Conservation (phyloP, 768 basidiomycete species). For the Xerocomellus amylosporus region DNA sequence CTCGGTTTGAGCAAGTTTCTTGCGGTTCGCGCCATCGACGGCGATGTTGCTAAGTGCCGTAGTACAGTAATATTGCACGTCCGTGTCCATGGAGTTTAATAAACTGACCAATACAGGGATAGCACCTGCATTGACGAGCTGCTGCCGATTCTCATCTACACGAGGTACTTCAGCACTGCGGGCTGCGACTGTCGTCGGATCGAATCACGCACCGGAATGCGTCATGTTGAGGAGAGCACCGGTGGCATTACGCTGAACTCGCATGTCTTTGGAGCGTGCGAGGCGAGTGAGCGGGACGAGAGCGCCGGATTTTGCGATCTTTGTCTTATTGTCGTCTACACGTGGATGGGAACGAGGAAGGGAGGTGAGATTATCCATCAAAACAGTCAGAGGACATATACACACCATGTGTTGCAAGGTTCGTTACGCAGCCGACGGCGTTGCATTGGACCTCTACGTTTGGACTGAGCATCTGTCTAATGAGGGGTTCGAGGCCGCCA, state of each 20-base stretch:
- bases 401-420: conserved; percentile 95
- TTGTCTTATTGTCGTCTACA: conserved; percentile 98
- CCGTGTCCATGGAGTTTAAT: conserved; percentile 95
- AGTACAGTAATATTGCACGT: conserved; percentile 99
- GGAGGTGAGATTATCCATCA: conserved; percentile 5
- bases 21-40: conserved; percentile 92
- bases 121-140: conserved; percentile 96
- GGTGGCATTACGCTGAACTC: conserved; percentile 97
- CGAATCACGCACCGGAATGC: conserved; percentile 72
- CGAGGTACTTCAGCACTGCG: conserved; percentile 1
- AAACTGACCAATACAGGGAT: conserved; percentile 96
- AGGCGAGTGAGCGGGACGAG: conserved; percentile 93
- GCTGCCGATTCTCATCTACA: conserved; percentile 95
- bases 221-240: conserved; percentile 99
- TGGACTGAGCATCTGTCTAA: conserved; percentile 97
- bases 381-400: conserved; percentile 6
- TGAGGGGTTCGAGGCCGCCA: conserved; percentile 95
- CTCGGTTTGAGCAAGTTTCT: conserved; percentile 91
- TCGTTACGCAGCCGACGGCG: conserved; percentile 98
- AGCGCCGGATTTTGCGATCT: conserved; percentile 99
- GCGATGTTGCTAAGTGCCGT: conserved; percentile 98
- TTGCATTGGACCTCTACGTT: conserved; percentile 99
- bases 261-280: conserved; percentile 98
- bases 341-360: conserved; percentile 6
- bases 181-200: neutral